Percentiles rank a stretch among this genome's conserved stretches.
Evolutionary conservation across 2,329 filamentous ascomycete species (phyloP).

Genomic region (Monosporascus sp.): DNA sequence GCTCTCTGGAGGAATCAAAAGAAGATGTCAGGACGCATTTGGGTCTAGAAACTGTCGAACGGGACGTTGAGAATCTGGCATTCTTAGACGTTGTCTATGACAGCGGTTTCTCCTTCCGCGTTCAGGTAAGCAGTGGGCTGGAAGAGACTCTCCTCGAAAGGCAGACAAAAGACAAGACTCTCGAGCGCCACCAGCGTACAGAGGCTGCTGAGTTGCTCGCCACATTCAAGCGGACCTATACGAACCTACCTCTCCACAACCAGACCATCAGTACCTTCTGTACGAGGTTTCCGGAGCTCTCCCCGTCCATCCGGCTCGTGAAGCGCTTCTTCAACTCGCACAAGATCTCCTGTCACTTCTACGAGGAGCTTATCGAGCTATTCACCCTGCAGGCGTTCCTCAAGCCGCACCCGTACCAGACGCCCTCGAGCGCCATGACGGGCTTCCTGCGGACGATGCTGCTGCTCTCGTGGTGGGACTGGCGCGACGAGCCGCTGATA

Average conservation of each 20-base stretch:
- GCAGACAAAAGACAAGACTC: constrained; percentile 67
- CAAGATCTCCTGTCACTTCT: constrained; percentile 70
- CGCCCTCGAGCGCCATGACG: constrained; percentile 69
- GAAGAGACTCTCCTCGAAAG: constrained; percentile 77
- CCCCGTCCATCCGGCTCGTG: constrained; percentile 73
- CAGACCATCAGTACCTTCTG: constrained; percentile 76
- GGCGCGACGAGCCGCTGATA: constrained; percentile 76
- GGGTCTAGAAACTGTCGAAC: constrained; percentile 71
- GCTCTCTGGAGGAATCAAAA: constrained; percentile 59
- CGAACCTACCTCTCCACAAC: constrained; percentile 70
- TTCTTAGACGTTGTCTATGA: constrained; percentile 79
- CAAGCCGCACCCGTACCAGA: constrained; percentile 72
- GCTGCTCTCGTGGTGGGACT: constrained; percentile 85
- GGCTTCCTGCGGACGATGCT: constrained; percentile 78
- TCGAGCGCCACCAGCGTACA: constrained; percentile 61
- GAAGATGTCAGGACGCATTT: constrained; percentile 61
- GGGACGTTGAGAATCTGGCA: constrained; percentile 67
- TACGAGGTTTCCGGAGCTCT: constrained; percentile 74
- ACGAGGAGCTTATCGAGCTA: constrained; percentile 79
- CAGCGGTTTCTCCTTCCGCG: constrained; percentile 67
- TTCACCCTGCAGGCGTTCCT: constrained; percentile 74
- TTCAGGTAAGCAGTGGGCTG: constrained; percentile 84
- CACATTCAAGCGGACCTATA: constrained; percentile 64
- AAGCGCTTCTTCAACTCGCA: constrained; percentile 90
- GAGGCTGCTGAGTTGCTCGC: constrained; percentile 65